Evolutionary conservation across 805 yeast genomes (phyloP), one percentile per base, ranked within the genome.

Genomic region (Kodamaea kaohsiungensis): DNA sequence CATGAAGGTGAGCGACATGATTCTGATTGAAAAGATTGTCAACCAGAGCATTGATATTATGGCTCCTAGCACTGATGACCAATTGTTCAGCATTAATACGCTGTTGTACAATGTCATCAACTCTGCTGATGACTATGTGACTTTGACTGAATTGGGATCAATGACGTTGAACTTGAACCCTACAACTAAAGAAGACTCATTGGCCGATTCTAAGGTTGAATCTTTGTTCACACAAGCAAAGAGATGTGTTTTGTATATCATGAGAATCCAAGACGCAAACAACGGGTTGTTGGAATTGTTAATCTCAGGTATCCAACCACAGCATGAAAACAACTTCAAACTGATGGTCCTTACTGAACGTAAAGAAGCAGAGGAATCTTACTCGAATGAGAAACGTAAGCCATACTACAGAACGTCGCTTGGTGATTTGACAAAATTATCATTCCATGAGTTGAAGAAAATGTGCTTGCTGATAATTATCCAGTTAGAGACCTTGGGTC

Each of bases 381-480:
- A 76, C 27, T 40, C 45, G 2, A 40, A 40, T 17, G 77, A 77
- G 16, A 77, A 72, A 55, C 73, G 72, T 39, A 75, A 59, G 56
- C 82, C 82, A 10, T 75, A 73, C 64, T 68, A 72, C 59, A 72
- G 73, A 49, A 78, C 81, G 0, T 76, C 81, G 2, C 62, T 82
- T 30, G 85, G 85, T 6, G 81, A 83, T 59, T 65, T 86, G 55
- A 67, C 79, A 39, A 59, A 71, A 7, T 59, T 77, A 16, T 74
- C 83, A 1, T 95, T 87, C 68, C 87, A 89, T 45, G 90, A 88
- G 46, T 75, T 95, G 62, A 95, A 93, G 69, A 86, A 83, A 56
- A 71, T 83, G 60, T 87, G 96, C 0, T 71, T 95, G 37, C 91
- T 88, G 60, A 80, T 86, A 54, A 79, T 93, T 2, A 73, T 91